Conservation (phyloP, 192 early-diverging fungal genomes). For the Paraglomus occultum region DNA sequence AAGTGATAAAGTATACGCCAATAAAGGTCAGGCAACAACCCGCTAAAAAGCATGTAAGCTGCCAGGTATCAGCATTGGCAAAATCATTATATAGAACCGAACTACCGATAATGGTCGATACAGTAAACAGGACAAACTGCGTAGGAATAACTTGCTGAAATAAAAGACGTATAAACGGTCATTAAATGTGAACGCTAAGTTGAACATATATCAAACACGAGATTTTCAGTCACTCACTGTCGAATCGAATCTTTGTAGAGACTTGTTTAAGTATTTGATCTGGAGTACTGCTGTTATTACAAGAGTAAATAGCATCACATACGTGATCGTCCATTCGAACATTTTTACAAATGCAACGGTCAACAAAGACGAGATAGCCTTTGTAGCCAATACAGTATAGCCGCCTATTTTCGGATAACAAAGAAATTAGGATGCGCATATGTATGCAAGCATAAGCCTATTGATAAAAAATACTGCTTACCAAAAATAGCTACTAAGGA, state of each 20-base stretch:
- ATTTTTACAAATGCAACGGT: constrained; percentile 61
- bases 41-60: constrained; percentile 47
- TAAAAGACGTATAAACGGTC: constrained; percentile 29
- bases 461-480: constrained; percentile 34
- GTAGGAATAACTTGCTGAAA: constrained; percentile 67
- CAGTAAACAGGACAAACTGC: constrained; percentile 74
- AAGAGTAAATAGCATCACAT: constrained; percentile 56
- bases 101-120: constrained; percentile 66
- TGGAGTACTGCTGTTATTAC: constrained; percentile 63
- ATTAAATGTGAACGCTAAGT: constrained; percentile 7
- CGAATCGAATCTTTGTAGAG: constrained; percentile 62
- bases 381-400: constrained; percentile 70
- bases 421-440: constrained; percentile 7
- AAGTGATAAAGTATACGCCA: constrained; percentile 70
- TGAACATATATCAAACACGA: neutral
- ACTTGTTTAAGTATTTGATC: constrained; percentile 64
- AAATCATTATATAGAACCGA: constrained; percentile 68
- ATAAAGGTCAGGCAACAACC: constrained; percentile 63
- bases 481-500: constrained; percentile 67
- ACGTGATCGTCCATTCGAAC: constrained; percentile 65
- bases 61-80: constrained; percentile 49
- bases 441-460: neutral
- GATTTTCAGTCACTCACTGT: constrained; percentile 39
- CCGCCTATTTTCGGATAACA: constrained; percentile 45
- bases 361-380: constrained; percentile 65